These are phyloP conservation scores for Emericellopsis atlantica DNA, from an alignment of 2,329 filamentous ascomycete species.

Conservation along the genomic window DNA sequence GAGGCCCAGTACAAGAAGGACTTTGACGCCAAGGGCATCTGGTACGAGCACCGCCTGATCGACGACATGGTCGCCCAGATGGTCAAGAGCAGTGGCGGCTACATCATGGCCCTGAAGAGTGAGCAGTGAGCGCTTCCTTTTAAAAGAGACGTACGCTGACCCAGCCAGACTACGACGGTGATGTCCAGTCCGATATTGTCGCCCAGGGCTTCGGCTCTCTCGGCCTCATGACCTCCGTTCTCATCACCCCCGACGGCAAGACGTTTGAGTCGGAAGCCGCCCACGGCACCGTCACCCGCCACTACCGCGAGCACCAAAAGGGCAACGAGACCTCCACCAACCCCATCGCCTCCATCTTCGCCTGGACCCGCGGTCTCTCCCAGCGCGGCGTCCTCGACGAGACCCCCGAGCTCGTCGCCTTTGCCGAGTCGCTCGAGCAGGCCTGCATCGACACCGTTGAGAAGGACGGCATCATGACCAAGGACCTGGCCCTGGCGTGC, in stretches of 20 bases:
- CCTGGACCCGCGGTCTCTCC: constrained; percentile 89
- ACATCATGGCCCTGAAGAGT: constrained; percentile 98
- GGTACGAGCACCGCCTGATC: constrained; percentile 98
- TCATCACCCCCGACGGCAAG: constrained; percentile 92
- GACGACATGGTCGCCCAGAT: constrained; percentile 99
- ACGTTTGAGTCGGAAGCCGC: constrained; percentile 97
- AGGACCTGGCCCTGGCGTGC: constrained; percentile 91
- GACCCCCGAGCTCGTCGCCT: constrained; percentile 84
- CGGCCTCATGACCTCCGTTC: constrained; percentile 94
- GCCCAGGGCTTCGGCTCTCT: constrained; percentile 97
- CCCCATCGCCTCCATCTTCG: constrained; percentile 97
- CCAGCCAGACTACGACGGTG: constrained; percentile 81
- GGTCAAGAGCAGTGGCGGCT: constrained; percentile 96
- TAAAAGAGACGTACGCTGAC: constrained; percentile 2
- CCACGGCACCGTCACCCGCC: constrained; percentile 94
- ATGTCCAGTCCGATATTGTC: constrained; percentile 96
- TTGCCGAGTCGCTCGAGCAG: constrained; percentile 83
- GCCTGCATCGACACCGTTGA: constrained; percentile 93
- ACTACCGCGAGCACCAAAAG: constrained; percentile 99
- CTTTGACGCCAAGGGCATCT: constrained; percentile 86
- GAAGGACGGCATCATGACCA: constrained; percentile 93
- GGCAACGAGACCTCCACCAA: constrained; percentile 95
- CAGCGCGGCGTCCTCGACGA: constrained; percentile 89
- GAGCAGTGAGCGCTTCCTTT: constrained; percentile 7
- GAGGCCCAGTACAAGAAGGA: constrained; percentile 74